Conservation (phyloP, 306 rosid genomes). For the Vachellia pachyceras region DNA sequence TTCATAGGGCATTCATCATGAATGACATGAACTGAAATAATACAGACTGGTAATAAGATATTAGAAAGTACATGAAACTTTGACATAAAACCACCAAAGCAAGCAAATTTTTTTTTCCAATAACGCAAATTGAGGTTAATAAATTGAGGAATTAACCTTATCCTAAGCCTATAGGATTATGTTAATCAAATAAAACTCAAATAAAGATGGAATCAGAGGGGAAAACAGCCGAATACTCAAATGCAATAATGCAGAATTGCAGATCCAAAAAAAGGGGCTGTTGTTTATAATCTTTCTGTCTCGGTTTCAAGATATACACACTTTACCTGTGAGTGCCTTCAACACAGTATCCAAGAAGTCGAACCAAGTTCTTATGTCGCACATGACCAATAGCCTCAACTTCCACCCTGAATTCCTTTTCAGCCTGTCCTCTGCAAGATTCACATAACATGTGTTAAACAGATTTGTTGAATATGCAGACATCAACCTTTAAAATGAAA, state of each 20-base stretch:
- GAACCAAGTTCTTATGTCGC: slow-evolving; percentile 89
- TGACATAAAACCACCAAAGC: background rate
- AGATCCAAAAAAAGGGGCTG: too few relatives aligned
- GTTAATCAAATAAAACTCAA: slow-evolving; percentile 24
- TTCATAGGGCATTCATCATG: slow-evolving; percentile 28
- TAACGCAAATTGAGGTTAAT: background rate
- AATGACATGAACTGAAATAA: slow-evolving; percentile 33
- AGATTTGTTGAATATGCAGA: slow-evolving; percentile 25
- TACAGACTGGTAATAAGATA: slow-evolving; percentile 13
- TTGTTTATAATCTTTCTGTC: slow-evolving; percentile 16
- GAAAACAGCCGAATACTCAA: slow-evolving; percentile 28
- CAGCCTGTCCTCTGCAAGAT: slow-evolving; percentile 87
- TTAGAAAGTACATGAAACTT: slow-evolving; percentile 9
- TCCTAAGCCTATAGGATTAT: background rate
- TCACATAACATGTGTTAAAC: slow-evolving; percentile 30
- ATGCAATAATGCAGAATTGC: background rate
- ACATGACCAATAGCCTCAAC: slow-evolving; percentile 98
- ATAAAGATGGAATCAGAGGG: slow-evolving; percentile 27
- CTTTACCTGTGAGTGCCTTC: slow-evolving; percentile 94
- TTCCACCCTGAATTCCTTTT: slow-evolving; percentile 94
- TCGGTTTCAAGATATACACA: slow-evolving; percentile 32
- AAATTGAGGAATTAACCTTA: background rate
- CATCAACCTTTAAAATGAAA: slow-evolving; percentile 23
- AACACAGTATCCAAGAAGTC: slow-evolving; percentile 87
- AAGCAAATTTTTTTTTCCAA: background rate